Percentiles rank a stretch among this genome's conserved stretches.
Evolutionary conservation across 2,329 filamentous ascomycete genomes (phyloP).

Genomic region (Trichoderma pleuroti): DNA sequence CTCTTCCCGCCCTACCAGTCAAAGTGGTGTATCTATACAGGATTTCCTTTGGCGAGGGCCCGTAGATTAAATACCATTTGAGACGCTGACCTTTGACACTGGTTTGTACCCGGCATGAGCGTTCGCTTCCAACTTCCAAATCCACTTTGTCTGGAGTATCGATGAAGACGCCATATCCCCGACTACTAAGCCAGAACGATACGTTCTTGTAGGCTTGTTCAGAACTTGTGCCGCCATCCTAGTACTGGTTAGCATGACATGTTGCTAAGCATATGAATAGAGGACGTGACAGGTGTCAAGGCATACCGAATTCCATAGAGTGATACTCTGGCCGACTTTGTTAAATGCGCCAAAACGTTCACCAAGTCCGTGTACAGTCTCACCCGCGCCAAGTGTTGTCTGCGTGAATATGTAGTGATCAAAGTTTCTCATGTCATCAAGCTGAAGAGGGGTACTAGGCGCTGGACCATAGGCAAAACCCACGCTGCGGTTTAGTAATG

Average conservation of each 20-base stretch:
- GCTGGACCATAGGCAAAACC: constrained; percentile 37
- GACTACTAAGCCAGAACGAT: constrained; percentile 65
- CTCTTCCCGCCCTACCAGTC: constrained; percentile 60
- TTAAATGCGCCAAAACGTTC: constrained; percentile 75
- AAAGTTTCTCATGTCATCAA: constrained; percentile 40
- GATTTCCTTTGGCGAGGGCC: constrained; percentile 68
- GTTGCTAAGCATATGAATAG: background rate
- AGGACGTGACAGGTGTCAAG: background rate
- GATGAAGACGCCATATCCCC: constrained; percentile 75
- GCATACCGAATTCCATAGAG: constrained; percentile 51
- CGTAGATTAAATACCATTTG: constrained; percentile 72
- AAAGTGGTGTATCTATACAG: constrained; percentile 63
- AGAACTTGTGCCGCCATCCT: constrained; percentile 61
- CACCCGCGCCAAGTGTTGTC: constrained; percentile 53
- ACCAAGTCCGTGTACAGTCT: constrained; percentile 70
- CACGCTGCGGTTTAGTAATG: constrained; percentile 38
- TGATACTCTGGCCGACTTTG: constrained; percentile 68
- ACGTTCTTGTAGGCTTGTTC: constrained; percentile 73
- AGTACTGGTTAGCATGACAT: background rate
- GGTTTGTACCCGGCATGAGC: constrained; percentile 67
- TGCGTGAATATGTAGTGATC: constrained; percentile 57
- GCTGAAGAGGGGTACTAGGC: constrained; percentile 35
- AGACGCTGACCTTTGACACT: constrained; percentile 65
- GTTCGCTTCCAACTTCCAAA: constrained; percentile 69
- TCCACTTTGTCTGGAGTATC: constrained; percentile 67